Conservation (phyloP, 208 protist genomes). For the Leishmania aethiopica region DNA sequence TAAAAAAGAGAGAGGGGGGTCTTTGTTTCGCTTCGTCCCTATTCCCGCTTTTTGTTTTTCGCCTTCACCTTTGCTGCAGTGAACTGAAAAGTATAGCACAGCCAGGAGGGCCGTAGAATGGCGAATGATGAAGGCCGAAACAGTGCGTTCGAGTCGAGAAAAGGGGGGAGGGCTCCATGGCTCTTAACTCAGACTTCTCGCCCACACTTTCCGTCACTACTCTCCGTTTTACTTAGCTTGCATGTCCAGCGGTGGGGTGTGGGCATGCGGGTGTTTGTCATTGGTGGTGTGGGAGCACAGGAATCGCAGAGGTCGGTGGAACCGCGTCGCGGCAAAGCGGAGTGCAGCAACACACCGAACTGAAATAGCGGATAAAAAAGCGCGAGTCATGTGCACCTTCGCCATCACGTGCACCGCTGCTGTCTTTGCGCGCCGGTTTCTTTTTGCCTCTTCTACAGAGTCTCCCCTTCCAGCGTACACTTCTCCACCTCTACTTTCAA, state of each 20-base stretch:
- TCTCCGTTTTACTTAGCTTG: neutral
- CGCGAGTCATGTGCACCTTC: neutral
- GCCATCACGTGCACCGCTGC: neutral
- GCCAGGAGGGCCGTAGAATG: neutral
- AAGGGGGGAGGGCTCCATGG: neutral
- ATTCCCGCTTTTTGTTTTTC: neutral
- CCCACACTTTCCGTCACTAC: neutral
- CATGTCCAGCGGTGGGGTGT: neutral
- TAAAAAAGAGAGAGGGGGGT: neutral
- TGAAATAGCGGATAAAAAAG: neutral
- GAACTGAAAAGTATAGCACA: neutral
- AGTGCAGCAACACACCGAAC: neutral
- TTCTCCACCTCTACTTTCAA: neutral
- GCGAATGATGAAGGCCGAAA: neutral
- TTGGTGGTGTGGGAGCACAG: neutral
- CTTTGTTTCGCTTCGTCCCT: neutral
- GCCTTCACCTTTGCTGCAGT: neutral
- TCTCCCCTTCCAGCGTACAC: neutral
- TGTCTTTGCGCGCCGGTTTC: neutral
- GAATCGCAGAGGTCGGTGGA: neutral
- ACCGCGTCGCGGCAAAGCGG: neutral
- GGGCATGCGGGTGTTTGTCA: neutral
- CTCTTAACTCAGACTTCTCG: neutral
- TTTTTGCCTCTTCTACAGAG: neutral
- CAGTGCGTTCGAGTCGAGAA: neutral